phyloP scores from a whole-genome alignment of 768 basidiomycete species.

The Leccinum broughii region DNA sequence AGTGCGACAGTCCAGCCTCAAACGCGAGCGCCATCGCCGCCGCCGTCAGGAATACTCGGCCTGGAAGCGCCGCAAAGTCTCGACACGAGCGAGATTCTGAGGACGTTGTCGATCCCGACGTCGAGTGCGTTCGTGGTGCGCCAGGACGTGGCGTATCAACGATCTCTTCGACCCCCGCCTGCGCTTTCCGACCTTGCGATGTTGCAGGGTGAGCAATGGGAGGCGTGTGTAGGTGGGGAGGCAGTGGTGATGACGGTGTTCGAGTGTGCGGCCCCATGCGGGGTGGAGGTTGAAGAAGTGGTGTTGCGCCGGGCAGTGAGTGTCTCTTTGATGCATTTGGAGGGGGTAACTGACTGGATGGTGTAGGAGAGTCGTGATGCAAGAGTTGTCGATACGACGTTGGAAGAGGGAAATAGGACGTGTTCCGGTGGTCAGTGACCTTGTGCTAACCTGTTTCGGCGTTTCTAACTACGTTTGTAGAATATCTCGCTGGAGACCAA shows the following conservation, averaged over 20 bases:
- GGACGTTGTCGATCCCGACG: constrained; percentile 56
- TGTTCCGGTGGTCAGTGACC: constrained; percentile 47
- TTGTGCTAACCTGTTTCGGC: not conserved
- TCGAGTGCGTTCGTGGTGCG: constrained; percentile 58
- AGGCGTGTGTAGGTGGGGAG: constrained; percentile 51
- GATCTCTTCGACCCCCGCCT: constrained; percentile 40
- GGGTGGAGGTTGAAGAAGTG: constrained; percentile 52
- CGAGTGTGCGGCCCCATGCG: constrained; percentile 56
- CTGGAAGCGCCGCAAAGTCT: constrained; percentile 22
- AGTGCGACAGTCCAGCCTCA: no score
- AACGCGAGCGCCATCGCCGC: constrained; percentile 1
- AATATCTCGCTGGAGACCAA: constrained; percentile 65
- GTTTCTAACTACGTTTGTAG: constrained; percentile 34
- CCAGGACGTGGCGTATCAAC: constrained; percentile 56
- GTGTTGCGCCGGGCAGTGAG: constrained; percentile 50
- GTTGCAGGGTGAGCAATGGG: constrained; percentile 52
- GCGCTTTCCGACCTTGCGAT: constrained; percentile 54
- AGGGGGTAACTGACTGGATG: not conserved
- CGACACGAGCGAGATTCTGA: constrained; percentile 9
- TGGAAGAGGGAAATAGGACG: constrained; percentile 44
- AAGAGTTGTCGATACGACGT: constrained; percentile 52
- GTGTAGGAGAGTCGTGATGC: constrained; percentile 45
- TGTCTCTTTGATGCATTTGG: not conserved
- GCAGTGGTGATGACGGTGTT: constrained; percentile 56
- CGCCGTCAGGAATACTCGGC: constrained; percentile 4